Percentiles rank a stretch among this genome's conserved stretches.
Conservation (phyloP, 2,329 filamentous ascomycete species). For the Alternaria dauci region DNA sequence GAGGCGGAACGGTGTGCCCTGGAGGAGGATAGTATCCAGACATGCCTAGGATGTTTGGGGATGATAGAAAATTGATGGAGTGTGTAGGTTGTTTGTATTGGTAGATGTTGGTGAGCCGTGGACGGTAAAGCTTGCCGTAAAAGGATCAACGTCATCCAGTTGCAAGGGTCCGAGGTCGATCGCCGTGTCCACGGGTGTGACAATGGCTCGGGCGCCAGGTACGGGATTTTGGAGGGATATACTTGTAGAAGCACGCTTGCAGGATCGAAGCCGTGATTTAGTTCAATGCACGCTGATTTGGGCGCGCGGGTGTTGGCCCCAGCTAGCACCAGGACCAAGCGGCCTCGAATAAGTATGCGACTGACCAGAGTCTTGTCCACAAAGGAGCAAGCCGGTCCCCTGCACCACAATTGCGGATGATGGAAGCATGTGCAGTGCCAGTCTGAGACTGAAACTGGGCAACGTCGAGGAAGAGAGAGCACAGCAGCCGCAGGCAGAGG, state of each 20-base stretch:
- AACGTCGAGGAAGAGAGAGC: conserved; percentile 39
- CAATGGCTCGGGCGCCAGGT: conserved; percentile 40
- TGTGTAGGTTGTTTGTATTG: conserved; percentile 25
- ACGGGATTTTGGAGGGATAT: conserved; percentile 32
- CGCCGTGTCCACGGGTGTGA: conserved; percentile 37
- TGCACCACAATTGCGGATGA: conserved; percentile 41
- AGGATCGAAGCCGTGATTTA: conserved; percentile 29
- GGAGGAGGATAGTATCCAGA: conserved; percentile 49
- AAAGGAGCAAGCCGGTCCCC: conserved; percentile 35
- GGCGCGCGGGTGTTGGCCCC: conserved; percentile 43
- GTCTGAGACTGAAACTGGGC: conserved; percentile 49
- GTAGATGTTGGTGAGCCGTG: conserved; percentile 28
- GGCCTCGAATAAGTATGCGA: conserved; percentile 39
- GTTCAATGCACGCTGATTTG: conserved; percentile 37
- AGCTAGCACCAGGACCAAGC: conserved; percentile 47
- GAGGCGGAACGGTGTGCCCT: conserved; percentile 44
- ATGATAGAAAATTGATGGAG: conserved; percentile 28
- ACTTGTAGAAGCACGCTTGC: conserved; percentile 27
- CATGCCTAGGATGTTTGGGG: conserved; percentile 37
- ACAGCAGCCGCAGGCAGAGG: conserved; percentile 45
- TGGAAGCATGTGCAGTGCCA: conserved; percentile 40
- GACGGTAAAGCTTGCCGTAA: conserved; percentile 36
- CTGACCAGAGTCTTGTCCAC: conserved; percentile 35
- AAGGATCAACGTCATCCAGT: conserved; percentile 51
- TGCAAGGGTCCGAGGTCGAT: conserved; percentile 48